A percentile compares a stretch with the other conserved stretches of the same genome.
phyloP scores from a whole-genome alignment of 2,329 filamentous ascomycete species.

The Colletotrichum sp. region DNA sequence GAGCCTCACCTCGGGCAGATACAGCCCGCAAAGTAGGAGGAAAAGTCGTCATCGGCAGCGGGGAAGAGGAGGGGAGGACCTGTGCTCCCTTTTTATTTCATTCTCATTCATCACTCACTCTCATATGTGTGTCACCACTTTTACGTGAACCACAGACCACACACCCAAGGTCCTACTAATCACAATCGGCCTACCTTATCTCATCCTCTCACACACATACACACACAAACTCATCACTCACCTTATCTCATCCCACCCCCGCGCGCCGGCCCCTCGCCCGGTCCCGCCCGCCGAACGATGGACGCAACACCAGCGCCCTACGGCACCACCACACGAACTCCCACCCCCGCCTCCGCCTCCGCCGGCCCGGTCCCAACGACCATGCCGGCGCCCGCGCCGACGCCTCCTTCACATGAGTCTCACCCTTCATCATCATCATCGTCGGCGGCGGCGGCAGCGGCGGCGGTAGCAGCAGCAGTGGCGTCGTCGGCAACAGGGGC shows the following conservation, averaged over 20 bases:
- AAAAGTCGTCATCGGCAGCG: neutral
- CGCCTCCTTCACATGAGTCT: neutral
- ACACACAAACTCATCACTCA: neutral
- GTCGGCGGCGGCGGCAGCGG: neutral
- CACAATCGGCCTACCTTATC: neutral
- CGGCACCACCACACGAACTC: neutral
- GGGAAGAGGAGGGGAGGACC: neutral
- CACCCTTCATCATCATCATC: neutral
- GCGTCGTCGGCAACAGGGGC: neutral
- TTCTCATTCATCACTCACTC: neutral
- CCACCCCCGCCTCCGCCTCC: neutral
- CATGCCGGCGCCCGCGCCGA: neutral
- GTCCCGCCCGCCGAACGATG: slow-evolving; percentile 11
- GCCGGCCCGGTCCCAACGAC: neutral
- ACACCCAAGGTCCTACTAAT: neutral
- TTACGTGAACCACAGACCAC: neutral
- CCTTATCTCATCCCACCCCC: neutral
- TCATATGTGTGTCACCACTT: slow-evolving; percentile 1
- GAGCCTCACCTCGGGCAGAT: neutral
- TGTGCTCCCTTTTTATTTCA: neutral
- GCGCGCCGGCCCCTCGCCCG: slow-evolving; percentile 1
- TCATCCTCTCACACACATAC: neutral
- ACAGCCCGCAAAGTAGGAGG: neutral
- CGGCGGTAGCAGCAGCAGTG: neutral
- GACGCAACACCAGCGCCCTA: slow-evolving; percentile 10